These are phyloP conservation scores for Arabis alpina DNA, from an alignment of 345 rosid genomes.

Conservation along the genomic window DNA sequence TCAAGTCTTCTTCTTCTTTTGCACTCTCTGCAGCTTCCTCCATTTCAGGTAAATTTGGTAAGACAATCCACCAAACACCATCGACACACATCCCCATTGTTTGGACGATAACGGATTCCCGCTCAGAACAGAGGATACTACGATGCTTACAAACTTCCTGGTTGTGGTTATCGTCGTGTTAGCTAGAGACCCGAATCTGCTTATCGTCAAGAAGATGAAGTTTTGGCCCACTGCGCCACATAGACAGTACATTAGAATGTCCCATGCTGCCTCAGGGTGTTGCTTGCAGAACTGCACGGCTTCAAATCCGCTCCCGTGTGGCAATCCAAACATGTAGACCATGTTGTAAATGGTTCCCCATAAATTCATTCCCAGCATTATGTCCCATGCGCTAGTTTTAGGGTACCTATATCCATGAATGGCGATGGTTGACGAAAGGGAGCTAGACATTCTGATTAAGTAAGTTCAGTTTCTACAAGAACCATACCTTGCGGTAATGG, in stretches of 20 bases:
- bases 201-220: slow-evolving; percentile 92
- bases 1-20: slow-evolving; percentile 79
- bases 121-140: slow-evolving; percentile 82
- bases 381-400: slow-evolving; percentile 93
- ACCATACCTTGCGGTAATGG: slow-evolving; percentile 72
- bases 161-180: slow-evolving; percentile 98
- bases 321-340: slow-evolving; percentile 91
- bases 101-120: slow-evolving; percentile 88
- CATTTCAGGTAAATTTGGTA: slow-evolving; percentile 96
- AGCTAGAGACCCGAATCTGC: slow-evolving; percentile 93
- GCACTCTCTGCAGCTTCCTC: slow-evolving; percentile 82
- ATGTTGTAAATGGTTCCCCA: slow-evolving; percentile 97
- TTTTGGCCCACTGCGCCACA: slow-evolving; percentile 98
- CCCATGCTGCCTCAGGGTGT: slow-evolving; percentile 96
- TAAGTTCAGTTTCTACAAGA: not conserved
- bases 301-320: slow-evolving; percentile 75
- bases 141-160: slow-evolving; percentile 92
- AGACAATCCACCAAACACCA: slow-evolving; percentile 97
- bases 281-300: slow-evolving; percentile 82
- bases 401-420: slow-evolving; percentile 53
- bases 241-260: slow-evolving; percentile 87
- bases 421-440: not conserved
- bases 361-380: slow-evolving; percentile 96
- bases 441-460: not conserved
- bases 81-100: slow-evolving; percentile 91